Conservation (phyloP, 2,329 filamentous ascomycete species). For the Pyrenophora seminiperda region DNA sequence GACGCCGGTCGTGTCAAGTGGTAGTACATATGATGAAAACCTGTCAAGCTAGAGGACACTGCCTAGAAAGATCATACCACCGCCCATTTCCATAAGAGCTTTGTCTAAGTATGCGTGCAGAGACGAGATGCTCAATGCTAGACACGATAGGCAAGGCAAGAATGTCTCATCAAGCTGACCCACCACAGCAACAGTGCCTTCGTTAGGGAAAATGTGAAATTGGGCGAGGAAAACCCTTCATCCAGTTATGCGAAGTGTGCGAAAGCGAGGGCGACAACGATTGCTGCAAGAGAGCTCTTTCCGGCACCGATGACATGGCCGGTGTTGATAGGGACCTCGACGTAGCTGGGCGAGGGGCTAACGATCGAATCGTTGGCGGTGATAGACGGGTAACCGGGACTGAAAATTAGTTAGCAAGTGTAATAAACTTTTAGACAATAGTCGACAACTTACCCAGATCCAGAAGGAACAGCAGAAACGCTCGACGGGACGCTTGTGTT, state of each 20-base stretch:
- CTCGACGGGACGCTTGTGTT: conserved; percentile 27
- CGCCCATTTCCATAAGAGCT: conserved; percentile 17
- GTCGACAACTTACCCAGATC: conserved; percentile 30
- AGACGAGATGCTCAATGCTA: conserved; percentile 21
- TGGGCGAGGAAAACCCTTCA: conserved; percentile 1
- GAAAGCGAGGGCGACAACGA: conserved; percentile 35
- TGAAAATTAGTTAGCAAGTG: conserved; percentile 15
- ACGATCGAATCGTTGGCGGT: conserved; percentile 32
- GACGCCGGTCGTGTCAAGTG: conserved; percentile 30
- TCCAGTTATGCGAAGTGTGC: conserved; percentile 32
- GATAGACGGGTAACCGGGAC: conserved; percentile 22
- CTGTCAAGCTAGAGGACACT: conserved; percentile 33
- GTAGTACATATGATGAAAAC: conserved; percentile 38
- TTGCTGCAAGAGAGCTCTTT: conserved; percentile 34
- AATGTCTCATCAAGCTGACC: conserved; percentile 19
- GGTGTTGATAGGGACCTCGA: conserved; percentile 31
- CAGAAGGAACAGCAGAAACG: conserved; percentile 27
- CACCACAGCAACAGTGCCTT: conserved; percentile 21
- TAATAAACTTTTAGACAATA: neutral
- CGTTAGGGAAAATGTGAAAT: conserved; percentile 9
- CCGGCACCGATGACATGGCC: conserved; percentile 28
- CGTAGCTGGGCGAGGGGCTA: conserved; percentile 32
- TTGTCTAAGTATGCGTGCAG: conserved; percentile 27
- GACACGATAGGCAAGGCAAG: conserved; percentile 25
- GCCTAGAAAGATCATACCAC: conserved; percentile 26